A percentile compares a stretch with the other conserved stretches of the same genome.
Evolutionary conservation across 1,139 yeast genomes (phyloP).

Genomic region (Debaryomyces sp.): DNA sequence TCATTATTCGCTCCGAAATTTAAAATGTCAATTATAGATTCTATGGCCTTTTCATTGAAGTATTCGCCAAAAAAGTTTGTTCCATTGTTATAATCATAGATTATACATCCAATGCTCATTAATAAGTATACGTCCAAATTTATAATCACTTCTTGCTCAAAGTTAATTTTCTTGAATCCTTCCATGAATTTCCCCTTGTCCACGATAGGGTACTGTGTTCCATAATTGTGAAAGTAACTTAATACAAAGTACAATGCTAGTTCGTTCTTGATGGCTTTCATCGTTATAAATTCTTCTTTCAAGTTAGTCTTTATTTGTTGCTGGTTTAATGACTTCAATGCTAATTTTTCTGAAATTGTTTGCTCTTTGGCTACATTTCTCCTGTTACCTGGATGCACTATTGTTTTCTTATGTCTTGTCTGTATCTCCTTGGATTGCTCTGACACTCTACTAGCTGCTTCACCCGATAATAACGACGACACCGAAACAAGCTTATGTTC

Average conservation of each 20-base stretch:
- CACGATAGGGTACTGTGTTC: constrained; percentile 40
- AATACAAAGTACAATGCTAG: constrained; percentile 35
- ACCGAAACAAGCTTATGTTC: constrained; percentile 24
- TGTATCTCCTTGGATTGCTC: neutral
- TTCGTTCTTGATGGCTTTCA: constrained; percentile 31
- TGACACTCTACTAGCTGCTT: constrained; percentile 1
- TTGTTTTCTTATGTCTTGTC: constrained; percentile 1
- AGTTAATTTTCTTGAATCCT: constrained; percentile 29
- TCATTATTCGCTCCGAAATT: constrained; percentile 24
- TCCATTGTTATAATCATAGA: constrained; percentile 33
- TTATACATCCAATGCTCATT: constrained; percentile 43
- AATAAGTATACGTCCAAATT: constrained; percentile 41
- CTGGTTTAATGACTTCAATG: constrained; percentile 3
- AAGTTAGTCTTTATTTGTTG: constrained; percentile 16
- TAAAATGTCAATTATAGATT: constrained; percentile 37
- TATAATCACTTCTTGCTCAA: constrained; percentile 39
- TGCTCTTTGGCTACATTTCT: neutral
- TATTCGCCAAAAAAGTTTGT: constrained; percentile 25
- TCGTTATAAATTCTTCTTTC: constrained; percentile 41
- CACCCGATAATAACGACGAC: constrained; percentile 19
- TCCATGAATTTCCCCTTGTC: constrained; percentile 22
- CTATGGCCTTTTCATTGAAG: constrained; percentile 37
- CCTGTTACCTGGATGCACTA: neutral
- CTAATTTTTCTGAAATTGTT: constrained; percentile 4
- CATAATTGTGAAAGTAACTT: constrained; percentile 43